Evolutionary conservation across 768 basidiomycete genomes (phyloP).

Genomic region (Kwoniella botswanensis): DNA sequence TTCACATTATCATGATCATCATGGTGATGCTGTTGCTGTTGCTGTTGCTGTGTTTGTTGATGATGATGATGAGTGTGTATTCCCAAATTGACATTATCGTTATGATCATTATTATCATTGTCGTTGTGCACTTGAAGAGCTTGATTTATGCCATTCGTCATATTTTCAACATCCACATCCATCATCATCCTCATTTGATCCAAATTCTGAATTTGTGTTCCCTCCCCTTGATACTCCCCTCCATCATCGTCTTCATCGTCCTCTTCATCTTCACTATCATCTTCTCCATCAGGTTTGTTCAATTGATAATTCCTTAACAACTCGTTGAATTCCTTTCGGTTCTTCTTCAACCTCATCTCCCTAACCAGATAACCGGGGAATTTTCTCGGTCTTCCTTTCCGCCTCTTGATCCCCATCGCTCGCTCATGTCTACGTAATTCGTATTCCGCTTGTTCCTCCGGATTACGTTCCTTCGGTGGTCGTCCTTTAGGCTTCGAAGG

Average conservation of each 20-base stretch:
- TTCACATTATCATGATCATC: slow-evolving; percentile 10
- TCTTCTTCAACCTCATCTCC: slow-evolving; percentile 52
- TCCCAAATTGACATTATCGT: slow-evolving; percentile 6
- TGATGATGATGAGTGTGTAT: slow-evolving; percentile 10
- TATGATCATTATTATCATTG: background rate
- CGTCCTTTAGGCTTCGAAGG: slow-evolving; percentile 39
- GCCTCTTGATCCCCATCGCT: slow-evolving; percentile 35
- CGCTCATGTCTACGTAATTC: slow-evolving; percentile 31
- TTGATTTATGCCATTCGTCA: slow-evolving; percentile 11
- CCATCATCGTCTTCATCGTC: slow-evolving; percentile 5
- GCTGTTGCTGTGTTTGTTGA: slow-evolving; percentile 7
- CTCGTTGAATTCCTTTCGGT: slow-evolving; percentile 41
- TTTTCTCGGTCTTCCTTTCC: slow-evolving; percentile 47
- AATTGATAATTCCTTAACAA: slow-evolving; percentile 29
- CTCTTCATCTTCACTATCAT: background rate
- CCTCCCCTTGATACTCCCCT: background rate
- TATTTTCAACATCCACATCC: slow-evolving; percentile 10
- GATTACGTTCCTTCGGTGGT: slow-evolving; percentile 42
- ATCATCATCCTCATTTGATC: slow-evolving; percentile 13
- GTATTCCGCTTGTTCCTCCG: slow-evolving; percentile 44
- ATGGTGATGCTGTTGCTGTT: background rate
- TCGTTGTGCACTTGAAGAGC: slow-evolving; percentile 11
- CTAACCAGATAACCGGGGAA: slow-evolving; percentile 51
- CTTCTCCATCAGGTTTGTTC: background rate
- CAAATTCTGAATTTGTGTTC: background rate